phyloP scores from a whole-genome alignment of 1,284 basidiomycete species.

The Cutaneotrichosporon cyanovorans region DNA sequence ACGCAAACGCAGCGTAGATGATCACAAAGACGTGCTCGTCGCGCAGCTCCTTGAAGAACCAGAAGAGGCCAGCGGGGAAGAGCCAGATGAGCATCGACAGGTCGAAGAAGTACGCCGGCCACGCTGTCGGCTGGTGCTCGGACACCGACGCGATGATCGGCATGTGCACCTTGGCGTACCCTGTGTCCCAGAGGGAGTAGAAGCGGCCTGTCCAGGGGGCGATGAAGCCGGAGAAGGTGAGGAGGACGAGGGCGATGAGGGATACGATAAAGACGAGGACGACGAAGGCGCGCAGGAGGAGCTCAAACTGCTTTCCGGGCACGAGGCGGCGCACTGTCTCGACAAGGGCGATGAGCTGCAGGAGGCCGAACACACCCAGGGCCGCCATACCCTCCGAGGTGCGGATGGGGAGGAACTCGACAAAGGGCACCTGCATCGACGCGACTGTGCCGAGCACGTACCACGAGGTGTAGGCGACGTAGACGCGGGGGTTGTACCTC shows the following conservation, averaged over 20 bases:
- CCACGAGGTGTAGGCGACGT: conserved; percentile 94
- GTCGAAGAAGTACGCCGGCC: conserved; percentile 99
- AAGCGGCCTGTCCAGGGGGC: conserved; percentile 99
- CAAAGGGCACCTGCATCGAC: conserved; percentile 99
- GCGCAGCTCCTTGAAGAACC: conserved; percentile 87
- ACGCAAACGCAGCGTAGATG: conserved; percentile 91
- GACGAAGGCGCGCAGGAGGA: conserved; percentile 64
- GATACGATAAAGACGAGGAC: conserved; percentile 67
- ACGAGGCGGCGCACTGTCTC: conserved; percentile 84
- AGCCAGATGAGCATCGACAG: conserved; percentile 95
- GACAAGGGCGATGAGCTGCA: conserved; percentile 93
- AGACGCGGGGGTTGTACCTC: conserved; percentile 84
- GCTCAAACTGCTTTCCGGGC: conserved; percentile 86
- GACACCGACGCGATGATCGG: conserved; percentile 99
- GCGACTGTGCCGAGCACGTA: conserved; percentile 94
- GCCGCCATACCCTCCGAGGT: conserved; percentile 99
- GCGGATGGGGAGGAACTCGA: conserved; percentile 95
- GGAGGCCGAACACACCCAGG: conserved; percentile 89
- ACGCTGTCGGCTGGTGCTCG: conserved; percentile 99
- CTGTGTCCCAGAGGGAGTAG: conserved; percentile 99
- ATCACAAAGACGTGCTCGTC: conserved; percentile 99
- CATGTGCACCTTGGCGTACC: conserved; percentile 85
- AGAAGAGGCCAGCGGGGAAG: conserved; percentile 91
- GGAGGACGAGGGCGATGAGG: conserved; percentile 60
- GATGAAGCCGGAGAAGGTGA: conserved; percentile 93